Evolutionary conservation across 306 rosid species (phyloP).

Genomic region (Cicer arietinum): DNA sequence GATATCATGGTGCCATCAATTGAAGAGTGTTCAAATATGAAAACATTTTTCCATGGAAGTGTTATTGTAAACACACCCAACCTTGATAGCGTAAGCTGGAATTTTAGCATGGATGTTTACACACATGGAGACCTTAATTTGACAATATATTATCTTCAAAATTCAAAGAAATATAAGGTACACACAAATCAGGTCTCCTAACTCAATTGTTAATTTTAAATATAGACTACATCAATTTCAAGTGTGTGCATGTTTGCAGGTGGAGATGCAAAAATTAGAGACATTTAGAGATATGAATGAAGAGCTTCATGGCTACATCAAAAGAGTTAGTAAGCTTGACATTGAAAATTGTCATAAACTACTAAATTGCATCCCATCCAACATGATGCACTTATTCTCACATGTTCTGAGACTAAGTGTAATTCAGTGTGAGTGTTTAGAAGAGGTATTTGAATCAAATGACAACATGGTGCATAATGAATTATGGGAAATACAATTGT

Average conservation of each 20-base stretch:
- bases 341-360: not conserved
- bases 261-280: not conserved
- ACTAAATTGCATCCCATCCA: slow-evolving; percentile 6
- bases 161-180: slow-evolving; percentile 14
- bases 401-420: fast-evolving
- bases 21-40: not conserved
- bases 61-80: not conserved
- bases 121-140: slow-evolving; percentile 18
- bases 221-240: not conserved
- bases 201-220: not conserved
- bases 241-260: not conserved
- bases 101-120: fast-evolving
- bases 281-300: not conserved
- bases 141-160: not conserved
- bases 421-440: not conserved
- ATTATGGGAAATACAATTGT: fast-evolving
- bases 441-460: slow-evolving; percentile 34
- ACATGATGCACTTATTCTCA: slow-evolving; percentile 6
- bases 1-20: not conserved
- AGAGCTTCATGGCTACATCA: not conserved
- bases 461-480: not conserved
- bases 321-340: not conserved
- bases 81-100: not conserved
- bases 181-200: not conserved
- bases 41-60: not conserved